Base-by-base conservation (phyloP, 345 rosid species). In the Cardamine resedifolia region DNA sequence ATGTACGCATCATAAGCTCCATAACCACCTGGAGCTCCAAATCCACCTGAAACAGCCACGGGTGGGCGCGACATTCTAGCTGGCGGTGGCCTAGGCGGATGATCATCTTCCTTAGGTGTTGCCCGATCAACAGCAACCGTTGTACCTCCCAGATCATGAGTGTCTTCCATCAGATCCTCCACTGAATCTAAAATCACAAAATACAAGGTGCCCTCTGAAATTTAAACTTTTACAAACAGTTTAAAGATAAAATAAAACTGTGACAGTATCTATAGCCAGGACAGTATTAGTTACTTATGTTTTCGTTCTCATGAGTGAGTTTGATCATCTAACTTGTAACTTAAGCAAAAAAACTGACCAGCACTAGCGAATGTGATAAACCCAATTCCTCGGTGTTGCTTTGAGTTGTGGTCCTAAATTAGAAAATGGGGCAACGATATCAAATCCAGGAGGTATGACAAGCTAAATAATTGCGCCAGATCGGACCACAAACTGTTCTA, bases 1-100 rank as follows among this genome's bases (percentile, higher is more conserved):
- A 95, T 91, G 70, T 95, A 95, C n/a, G 98, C 98, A 84, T 90
- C 86, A 66, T 91, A 95, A 56, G 99, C 99, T 82, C 99, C 99
- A 78, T 95, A 95, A 67, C 98, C 99, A 79, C 93, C 81, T 24
- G 75, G 83, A 64, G 81, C 86, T 21, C 73, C 81, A 52, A 90
- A 95, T 64, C 98, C 99, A 76, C 91, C 82, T 11, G 78, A 80
- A 53, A 73, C 26, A 16, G 80, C 85, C 7, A 53, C 58, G 0
- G 77, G 77, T 50, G 44, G 80, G 1, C 61, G 71, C 0, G 86
- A 48, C 86, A 81, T 69, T 84, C 96, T 87, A 64, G 85, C 84
- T 18, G 96, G 90, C 2, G 57, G 64, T 60, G 65, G 62, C 81
- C 91, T 86, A 45, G 84, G 84, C 52, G 78, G 73, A 71, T 38